Base-by-base conservation (phyloP, 345 rosid genomes). In the Pistacia atlantica region DNA sequence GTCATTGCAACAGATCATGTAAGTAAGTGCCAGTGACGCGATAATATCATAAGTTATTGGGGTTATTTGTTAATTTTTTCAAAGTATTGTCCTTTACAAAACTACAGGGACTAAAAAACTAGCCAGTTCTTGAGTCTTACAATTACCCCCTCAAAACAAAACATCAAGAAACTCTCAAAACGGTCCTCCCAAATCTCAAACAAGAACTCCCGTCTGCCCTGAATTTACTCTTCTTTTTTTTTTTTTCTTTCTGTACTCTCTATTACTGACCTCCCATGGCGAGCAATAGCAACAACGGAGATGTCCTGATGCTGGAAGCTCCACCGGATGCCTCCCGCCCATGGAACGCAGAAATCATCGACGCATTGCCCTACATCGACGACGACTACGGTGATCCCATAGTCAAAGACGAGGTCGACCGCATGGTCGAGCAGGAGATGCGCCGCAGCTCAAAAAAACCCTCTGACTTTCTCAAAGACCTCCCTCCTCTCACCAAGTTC, bases 341-440 rank as follows among this genome's bases (percentile, higher is more conserved):
- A 0, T 95, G 98, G 98, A 87, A 81, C 72, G 93, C 97, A 0
- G 94, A 96, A 80, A 83, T 86, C 49, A 85, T 96, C 52, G 99
- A 96, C 77, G 97, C 99, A 11, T 86, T 96, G 82, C 99, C 98
- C 46, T 93, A 96, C 86, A 96, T 96, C 31, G 99, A 96, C 84
- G 98, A 90, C 70, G 97, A 96, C 81, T 96, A 93, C 62, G 91
- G 90, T 13, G 79, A 93, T 73, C 93, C 93, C 3, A 72, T 71
- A 78, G 85, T 96, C 65, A 93, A 93, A 77, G 84, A 85, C 9
- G 99, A 96, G 84, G 98, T 92, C 8, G 98, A 93, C 76, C 93
- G 93, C 11, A 84, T 93, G 45, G 92, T 96, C 59, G 97, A 93
- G 82, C 98, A 93, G 67, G 99, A 96, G 89, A 96, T 96, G 99